These are phyloP conservation scores for Talaromyces funiculosus DNA, from an alignment of 2,329 filamentous ascomycete genomes.

Conservation along the genomic window DNA sequence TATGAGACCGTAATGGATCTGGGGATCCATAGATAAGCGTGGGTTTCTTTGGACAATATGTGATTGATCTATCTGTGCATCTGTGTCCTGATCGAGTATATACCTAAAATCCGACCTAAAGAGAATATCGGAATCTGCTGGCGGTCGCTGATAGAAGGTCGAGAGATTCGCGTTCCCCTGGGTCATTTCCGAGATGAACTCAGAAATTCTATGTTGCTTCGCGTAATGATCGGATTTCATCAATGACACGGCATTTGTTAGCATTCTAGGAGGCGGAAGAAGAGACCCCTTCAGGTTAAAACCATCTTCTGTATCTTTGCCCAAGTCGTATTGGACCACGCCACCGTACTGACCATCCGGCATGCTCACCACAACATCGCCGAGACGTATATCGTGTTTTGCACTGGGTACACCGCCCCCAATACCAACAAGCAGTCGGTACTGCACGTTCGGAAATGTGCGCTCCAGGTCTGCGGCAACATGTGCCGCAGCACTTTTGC, in stretches of 20 bases:
- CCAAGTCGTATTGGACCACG: constrained; percentile 27
- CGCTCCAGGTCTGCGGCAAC: neutral
- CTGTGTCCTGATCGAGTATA: neutral
- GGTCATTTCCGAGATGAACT: constrained; percentile 1
- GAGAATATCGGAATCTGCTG: neutral
- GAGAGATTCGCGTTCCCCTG: neutral
- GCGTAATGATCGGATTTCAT: constrained; percentile 3
- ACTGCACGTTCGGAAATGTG: constrained; percentile 2
- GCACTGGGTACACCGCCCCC: constrained; percentile 2
- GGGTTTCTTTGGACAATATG: neutral
- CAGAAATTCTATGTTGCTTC: neutral
- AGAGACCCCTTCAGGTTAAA: constrained; percentile 20
- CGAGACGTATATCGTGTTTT: constrained; percentile 6
- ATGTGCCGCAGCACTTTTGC: neutral
- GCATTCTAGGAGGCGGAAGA: constrained; percentile 12
- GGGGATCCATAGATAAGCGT: neutral
- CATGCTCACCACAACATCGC: constrained; percentile 26
- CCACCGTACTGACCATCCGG: constrained; percentile 18
- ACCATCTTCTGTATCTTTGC: constrained; percentile 20
- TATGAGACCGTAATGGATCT: constrained; percentile 20
- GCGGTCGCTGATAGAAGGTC: neutral
- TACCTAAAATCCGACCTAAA: neutral
- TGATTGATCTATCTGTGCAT: neutral
- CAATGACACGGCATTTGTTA: constrained; percentile 7
- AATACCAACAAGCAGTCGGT: constrained; percentile 2